Base-by-base conservation (phyloP, 306 rosid genomes). In the Calophaca sinica region DNA sequence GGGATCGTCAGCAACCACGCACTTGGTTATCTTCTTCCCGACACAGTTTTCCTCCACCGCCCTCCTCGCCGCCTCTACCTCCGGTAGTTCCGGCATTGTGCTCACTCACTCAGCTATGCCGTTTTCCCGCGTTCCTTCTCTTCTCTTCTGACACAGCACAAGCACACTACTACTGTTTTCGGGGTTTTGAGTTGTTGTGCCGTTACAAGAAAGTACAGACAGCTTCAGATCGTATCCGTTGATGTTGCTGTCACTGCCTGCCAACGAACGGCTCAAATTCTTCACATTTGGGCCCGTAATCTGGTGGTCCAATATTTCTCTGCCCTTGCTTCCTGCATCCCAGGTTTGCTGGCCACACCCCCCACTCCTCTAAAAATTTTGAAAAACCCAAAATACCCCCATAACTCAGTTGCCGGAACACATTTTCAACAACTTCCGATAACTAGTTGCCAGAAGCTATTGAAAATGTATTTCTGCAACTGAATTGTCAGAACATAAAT, bases 41-140 rank as follows among this genome's bases (percentile, higher is more conserved):
- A 86, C 38, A 54, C 97, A 94, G 84, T 91, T 83, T 0, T 90
- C 97, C 70, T 84, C 87, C 1, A 94, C 77, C 58, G 98, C 96
- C 68, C 89, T 84, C 81, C 98, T 88, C 26, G 98, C 97, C 82
- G 93, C 98, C 89, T 94, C 98, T 51, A 94, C 98, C 82, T 94
- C 98, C 65, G 98, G 98, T 35, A 94, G 87, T 82, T 91, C 97
- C 39, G 98, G 98, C 98, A 94, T 94, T 63, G 72, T 49, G 7
- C 75, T 72, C 35, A 0, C 7, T 61, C 51, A 9, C 62, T 28
- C 15, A 8, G 49, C 51, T 59, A 3, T 59, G 65, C 20, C 35
- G 66, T 36, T 61, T 68, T 84, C 79, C 81, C 72, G 96, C 93
- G 77, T 76, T 78, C 3, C 48, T 45, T 20, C 26, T 20, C 26